phyloP scores from a whole-genome alignment of 2,329 filamentous ascomycete species.

The Grosmannia huntii region DNA sequence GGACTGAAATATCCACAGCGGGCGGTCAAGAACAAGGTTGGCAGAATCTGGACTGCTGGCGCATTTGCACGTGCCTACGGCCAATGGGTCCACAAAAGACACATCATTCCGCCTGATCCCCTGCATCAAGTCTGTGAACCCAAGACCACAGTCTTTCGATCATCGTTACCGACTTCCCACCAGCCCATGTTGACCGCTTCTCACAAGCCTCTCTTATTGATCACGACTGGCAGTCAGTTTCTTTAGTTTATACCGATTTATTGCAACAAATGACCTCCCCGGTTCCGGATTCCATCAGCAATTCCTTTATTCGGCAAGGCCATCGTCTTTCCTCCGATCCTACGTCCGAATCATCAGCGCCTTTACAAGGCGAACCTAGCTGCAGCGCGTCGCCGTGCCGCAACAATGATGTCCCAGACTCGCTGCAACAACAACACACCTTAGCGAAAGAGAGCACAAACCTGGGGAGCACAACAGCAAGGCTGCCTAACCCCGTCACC shows the following conservation, averaged over 20 bases:
- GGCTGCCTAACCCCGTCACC: not conserved
- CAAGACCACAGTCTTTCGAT: not conserved
- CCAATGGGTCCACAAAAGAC: not conserved
- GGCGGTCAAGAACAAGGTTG: not conserved
- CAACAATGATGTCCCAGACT: slow-evolving; percentile 12
- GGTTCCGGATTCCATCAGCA: slow-evolving; percentile 53
- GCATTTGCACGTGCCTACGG: not conserved
- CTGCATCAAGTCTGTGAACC: not conserved
- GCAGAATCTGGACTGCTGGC: not conserved
- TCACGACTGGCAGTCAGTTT: not conserved
- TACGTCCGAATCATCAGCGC: slow-evolving; percentile 21
- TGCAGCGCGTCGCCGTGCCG: slow-evolving; percentile 4
- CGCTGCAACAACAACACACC: slow-evolving; percentile 4
- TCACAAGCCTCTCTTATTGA: not conserved
- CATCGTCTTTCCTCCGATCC: slow-evolving; percentile 42
- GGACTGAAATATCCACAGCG: not conserved
- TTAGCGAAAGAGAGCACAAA: not conserved
- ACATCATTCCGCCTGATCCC: not conserved
- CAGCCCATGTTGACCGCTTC: not conserved
- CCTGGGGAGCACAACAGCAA: not conserved
- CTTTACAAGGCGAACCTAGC: slow-evolving; percentile 15
- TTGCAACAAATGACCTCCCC: slow-evolving; percentile 41
- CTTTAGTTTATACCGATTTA: not conserved
- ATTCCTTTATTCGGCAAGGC: slow-evolving; percentile 52
- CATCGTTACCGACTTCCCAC: not conserved